phyloP scores from a whole-genome alignment of 108 stramenopile genomes.

The Fragilaria crotonensis region DNA sequence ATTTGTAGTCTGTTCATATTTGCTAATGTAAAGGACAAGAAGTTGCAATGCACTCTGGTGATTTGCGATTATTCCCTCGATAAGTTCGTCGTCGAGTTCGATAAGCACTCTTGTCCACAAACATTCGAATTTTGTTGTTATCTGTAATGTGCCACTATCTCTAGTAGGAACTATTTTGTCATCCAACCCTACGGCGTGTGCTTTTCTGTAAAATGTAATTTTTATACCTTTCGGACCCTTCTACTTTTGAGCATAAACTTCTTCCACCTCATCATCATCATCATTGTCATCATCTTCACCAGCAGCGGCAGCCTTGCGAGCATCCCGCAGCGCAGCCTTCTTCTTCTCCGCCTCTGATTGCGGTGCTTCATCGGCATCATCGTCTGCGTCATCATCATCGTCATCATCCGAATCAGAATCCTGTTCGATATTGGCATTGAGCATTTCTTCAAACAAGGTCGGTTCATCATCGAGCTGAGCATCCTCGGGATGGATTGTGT shows the following conservation, averaged over 20 bases:
- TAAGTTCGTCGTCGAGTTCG: no score
- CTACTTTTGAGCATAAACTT: constrained; percentile 51
- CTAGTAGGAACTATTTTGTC: not conserved
- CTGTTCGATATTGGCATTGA: constrained; percentile 87
- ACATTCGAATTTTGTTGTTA: no score
- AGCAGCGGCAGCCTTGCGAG: constrained; percentile 57
- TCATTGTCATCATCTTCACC: constrained; percentile 67
- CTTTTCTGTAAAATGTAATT: not conserved
- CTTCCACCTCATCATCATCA: constrained; percentile 74
- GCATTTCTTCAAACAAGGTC: constrained; percentile 95
- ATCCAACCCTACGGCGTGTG: not conserved
- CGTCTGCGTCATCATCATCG: constrained; percentile 61
- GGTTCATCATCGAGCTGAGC: constrained; percentile 97
- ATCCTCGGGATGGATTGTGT: constrained; percentile 95
- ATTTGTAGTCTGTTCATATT: no score
- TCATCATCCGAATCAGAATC: constrained; percentile 75
- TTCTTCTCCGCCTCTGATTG: constrained; percentile 72
- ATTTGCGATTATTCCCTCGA: no score
- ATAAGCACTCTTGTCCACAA: no score
- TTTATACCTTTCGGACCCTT: not conserved
- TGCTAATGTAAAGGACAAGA: no score
- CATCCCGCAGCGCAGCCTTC: constrained; percentile 73
- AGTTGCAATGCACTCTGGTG: no score
- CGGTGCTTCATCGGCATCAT: constrained; percentile 42
- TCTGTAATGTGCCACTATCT: no score